Evolutionary conservation across 2,329 filamentous ascomycete genomes (phyloP).

Genomic region (Cytospora chrysosperma): DNA sequence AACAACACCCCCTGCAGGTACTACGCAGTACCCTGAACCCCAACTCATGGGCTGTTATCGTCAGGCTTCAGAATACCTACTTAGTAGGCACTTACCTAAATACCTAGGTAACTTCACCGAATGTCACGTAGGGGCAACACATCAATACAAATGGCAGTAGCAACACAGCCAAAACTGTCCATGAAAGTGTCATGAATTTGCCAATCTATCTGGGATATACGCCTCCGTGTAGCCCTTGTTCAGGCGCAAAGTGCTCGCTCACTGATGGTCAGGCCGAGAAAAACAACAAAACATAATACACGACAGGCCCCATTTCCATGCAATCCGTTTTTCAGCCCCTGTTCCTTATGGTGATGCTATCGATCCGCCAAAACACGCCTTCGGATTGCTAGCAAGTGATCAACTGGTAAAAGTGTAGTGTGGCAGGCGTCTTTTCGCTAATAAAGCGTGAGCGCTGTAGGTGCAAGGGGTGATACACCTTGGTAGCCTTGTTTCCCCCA

Average conservation of each 20-base stretch:
- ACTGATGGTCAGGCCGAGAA: background rate
- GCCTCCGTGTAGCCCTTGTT: slow-evolving; percentile 15
- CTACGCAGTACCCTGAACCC: no score
- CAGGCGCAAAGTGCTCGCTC: slow-evolving; percentile 18
- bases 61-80: no score
- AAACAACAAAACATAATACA: slow-evolving; percentile 16
- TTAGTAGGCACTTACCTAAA: no score
- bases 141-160: background rate
- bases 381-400: slow-evolving; percentile 15
- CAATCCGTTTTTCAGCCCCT: slow-evolving; percentile 13
- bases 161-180: background rate
- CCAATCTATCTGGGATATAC: slow-evolving; percentile 24
- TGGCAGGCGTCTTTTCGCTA: slow-evolving; percentile 2
- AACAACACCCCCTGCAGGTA: no score
- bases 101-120: background rate
- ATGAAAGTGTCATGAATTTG: slow-evolving; percentile 12
- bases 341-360: slow-evolving; percentile 6
- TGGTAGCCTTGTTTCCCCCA: background rate
- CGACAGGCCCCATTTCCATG: slow-evolving; percentile 18
- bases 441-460: slow-evolving; percentile 3
- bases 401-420: slow-evolving; percentile 3
- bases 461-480: background rate
- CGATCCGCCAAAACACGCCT: slow-evolving; percentile 16
- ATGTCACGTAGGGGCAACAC: no score
- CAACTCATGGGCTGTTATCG: no score